These are phyloP conservation scores for Excoecaria cochinchinensis DNA, from an alignment of 345 rosid genomes.

Conservation along the genomic window DNA sequence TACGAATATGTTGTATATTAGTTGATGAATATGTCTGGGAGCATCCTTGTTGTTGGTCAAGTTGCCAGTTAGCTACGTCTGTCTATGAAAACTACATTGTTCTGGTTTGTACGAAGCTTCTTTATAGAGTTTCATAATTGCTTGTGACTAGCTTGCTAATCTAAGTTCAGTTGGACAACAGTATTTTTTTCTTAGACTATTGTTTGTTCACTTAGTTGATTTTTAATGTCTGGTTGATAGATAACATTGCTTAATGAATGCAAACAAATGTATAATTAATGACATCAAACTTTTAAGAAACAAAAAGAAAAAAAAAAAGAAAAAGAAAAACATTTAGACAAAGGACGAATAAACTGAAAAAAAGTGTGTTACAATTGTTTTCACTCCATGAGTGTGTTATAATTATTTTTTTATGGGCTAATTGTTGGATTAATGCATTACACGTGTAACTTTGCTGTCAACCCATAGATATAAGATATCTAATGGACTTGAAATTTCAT, in stretches of 20 bases:
- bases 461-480: not conserved
- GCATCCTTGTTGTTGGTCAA: not conserved
- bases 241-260: not conserved
- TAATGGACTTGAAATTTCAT: not conserved
- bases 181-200: not conserved
- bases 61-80: not conserved
- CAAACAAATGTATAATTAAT: not conserved
- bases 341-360: not conserved
- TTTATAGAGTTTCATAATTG: not conserved
- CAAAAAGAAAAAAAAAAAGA: too few species aligned
- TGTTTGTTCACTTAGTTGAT: not conserved
- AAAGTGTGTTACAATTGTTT: too few species aligned
- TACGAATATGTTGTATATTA: not conserved
- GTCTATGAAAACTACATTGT: not conserved
- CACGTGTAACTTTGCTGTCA: not conserved
- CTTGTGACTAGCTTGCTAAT: not conserved
- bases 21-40: not conserved
- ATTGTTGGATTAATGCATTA: not conserved
- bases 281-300: not conserved
- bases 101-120: not conserved
- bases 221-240: not conserved
- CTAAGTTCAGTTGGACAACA: not conserved
- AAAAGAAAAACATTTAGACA: not conserved
- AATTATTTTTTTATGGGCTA: not conserved
- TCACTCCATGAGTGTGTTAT: too few species aligned